Conservation (phyloP, 2,329 filamentous ascomycete genomes). For the Aspergillus fijiensis region DNA sequence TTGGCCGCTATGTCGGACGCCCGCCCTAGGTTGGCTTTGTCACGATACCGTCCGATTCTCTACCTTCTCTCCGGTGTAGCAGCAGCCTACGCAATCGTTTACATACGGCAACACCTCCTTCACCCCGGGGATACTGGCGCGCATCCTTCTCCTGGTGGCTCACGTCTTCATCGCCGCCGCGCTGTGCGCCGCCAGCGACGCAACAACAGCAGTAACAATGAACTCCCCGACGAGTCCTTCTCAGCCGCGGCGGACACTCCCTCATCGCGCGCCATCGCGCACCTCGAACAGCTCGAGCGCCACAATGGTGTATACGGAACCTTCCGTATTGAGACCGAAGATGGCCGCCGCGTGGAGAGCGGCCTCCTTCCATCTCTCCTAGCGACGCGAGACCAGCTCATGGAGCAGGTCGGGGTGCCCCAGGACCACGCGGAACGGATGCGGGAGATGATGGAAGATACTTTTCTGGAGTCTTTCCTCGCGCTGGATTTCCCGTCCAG, state of each 20-base stretch:
- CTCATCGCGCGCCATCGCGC: conserved; percentile 39
- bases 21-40: conserved; percentile 32
- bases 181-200: conserved; percentile 38
- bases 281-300: conserved; percentile 41
- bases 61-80: conserved; percentile 45
- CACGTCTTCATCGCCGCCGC: conserved; percentile 40
- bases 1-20: conserved; percentile 33
- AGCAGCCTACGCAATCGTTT: conserved; percentile 43
- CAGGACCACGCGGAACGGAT: conserved; percentile 41
- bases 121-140: background rate
- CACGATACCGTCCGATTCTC: conserved; percentile 42
- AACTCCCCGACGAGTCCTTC: conserved; percentile 25
- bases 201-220: conserved; percentile 29
- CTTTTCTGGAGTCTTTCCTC: conserved; percentile 45
- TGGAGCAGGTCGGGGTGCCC: conserved; percentile 41
- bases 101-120: conserved; percentile 37
- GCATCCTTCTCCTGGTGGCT: conserved; percentile 24
- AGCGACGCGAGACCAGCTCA: conserved; percentile 42
- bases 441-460: conserved; percentile 46
- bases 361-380: conserved; percentile 44
- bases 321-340: conserved; percentile 44
- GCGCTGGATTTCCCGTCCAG: conserved; percentile 41
- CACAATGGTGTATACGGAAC: conserved; percentile 45
- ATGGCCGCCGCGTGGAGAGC: conserved; percentile 43
- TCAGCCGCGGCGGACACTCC: conserved; percentile 30